Percentiles rank a stretch among this genome's conserved stretches.
Conservation (phyloP, 2,329 filamentous ascomycete genomes). For the Byssothecium circinans region DNA sequence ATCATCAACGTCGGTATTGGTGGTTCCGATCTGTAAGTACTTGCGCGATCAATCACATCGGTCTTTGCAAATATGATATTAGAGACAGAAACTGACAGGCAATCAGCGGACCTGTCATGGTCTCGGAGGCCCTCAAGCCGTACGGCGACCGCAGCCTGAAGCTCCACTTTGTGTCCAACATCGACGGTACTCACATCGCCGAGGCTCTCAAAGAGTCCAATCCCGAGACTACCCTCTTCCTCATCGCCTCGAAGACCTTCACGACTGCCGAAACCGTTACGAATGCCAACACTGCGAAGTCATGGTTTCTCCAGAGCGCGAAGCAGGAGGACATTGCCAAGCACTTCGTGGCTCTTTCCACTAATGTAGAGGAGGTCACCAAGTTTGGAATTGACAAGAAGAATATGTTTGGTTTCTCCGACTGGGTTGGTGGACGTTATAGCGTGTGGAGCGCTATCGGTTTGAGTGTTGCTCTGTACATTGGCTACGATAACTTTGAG, state of each 20-base stretch:
- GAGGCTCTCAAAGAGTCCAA: conserved; percentile 87
- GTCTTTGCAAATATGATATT: background rate
- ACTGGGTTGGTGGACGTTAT: conserved; percentile 97
- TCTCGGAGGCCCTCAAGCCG: conserved; percentile 93
- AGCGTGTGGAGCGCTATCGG: conserved; percentile 99
- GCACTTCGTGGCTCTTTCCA: conserved; percentile 97
- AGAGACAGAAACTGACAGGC: conserved; percentile 24
- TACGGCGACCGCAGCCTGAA: conserved; percentile 86
- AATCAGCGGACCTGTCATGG: conserved; percentile 92
- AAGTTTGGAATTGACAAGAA: conserved; percentile 98
- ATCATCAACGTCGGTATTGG: conserved; percentile 98
- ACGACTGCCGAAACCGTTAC: conserved; percentile 96
- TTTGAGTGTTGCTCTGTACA: conserved; percentile 88
- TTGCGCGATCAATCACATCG: background rate
- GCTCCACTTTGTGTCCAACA: conserved; percentile 98
- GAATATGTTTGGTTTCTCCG: conserved; percentile 99
- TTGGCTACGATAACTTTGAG: conserved; percentile 97
- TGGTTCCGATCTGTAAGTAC: conserved; percentile 89
- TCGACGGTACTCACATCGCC: conserved; percentile 96
- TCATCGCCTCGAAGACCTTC: conserved; percentile 98
- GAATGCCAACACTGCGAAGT: conserved; percentile 96
- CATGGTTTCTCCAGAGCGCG: conserved; percentile 87
- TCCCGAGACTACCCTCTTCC: conserved; percentile 97
- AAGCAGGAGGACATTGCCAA: conserved; percentile 86
- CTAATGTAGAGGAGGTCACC: conserved; percentile 90